Evolutionary conservation across 164 flowering plant species (phyloP).

Genomic region (Stephania yunnanensis): DNA sequence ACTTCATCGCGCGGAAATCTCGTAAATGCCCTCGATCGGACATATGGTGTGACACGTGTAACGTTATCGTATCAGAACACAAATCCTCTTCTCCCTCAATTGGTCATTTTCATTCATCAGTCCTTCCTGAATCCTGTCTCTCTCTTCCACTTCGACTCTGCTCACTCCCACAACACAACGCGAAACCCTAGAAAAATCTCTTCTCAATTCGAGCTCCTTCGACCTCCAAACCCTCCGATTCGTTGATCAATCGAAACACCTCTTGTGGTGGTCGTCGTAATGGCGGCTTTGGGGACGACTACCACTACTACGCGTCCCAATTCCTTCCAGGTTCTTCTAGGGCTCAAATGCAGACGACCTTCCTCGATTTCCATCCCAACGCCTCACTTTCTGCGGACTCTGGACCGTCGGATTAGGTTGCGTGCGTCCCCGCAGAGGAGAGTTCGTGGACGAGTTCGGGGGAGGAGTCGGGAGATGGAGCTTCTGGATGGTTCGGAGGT

Average conservation of each 20-base stretch:
- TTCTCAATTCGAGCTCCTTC: background rate
- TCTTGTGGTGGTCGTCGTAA: conserved; percentile 2
- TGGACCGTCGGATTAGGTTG: conserved; percentile 17
- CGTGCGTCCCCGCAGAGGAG: conserved; percentile 8
- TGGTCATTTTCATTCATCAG: background rate
- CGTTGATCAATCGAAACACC: background rate
- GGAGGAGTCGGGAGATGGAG: conserved; percentile 25
- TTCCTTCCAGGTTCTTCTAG: conserved; percentile 65
- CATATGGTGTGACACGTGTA: too few species aligned
- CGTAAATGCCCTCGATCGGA: too few species aligned
- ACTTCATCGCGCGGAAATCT: too few species aligned
- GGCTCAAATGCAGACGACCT: conserved; percentile 29
- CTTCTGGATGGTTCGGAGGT: conserved; percentile 33
- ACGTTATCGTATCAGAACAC: too few species aligned
- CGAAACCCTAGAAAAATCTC: background rate
- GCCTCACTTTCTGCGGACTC: conserved; percentile 4
- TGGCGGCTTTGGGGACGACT: conserved; percentile 40
- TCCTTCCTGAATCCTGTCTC: too few species aligned
- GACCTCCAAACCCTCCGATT: background rate
- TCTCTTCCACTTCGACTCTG: background rate
- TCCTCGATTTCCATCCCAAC: conserved; percentile 17
- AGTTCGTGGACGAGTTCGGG: conserved; percentile 26
- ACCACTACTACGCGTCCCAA: conserved; percentile 43
- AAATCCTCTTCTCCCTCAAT: too few species aligned
- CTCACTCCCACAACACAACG: background rate